Evolutionary conservation across 768 basidiomycete genomes (phyloP).

Genomic region (Exidia glandulosa): DNA sequence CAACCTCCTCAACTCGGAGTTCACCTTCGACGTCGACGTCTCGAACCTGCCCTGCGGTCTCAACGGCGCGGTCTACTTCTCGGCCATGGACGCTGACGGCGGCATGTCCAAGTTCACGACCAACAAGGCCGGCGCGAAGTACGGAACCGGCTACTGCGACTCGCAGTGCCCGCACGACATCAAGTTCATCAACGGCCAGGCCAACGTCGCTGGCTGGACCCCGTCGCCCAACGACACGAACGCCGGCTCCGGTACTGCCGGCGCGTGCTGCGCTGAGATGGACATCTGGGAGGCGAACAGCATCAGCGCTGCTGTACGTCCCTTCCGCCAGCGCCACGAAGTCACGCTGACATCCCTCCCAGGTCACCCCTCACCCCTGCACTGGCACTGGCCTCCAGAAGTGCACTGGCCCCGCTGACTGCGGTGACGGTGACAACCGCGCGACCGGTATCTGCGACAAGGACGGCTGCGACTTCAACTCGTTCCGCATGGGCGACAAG

Average conservation of each 20-base stretch:
- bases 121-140: constrained; percentile 50
- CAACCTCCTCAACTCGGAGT: constrained; percentile 45
- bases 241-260: constrained; percentile 17
- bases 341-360: too few species aligned
- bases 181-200: constrained; percentile 47
- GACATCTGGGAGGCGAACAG: constrained; percentile 25
- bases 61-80: constrained; percentile 53
- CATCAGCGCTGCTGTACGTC: constrained; percentile 14
- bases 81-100: too few species aligned
- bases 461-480: constrained; percentile 54
- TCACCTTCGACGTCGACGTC: constrained; percentile 50
- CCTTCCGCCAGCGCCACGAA: too few species aligned
- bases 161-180: constrained; percentile 48
- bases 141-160: constrained; percentile 55
- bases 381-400: constrained; percentile 26
- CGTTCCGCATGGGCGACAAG: constrained; percentile 39
- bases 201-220: constrained; percentile 19
- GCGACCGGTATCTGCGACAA: constrained; percentile 37
- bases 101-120: constrained; percentile 39
- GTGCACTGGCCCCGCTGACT: constrained; percentile 33
- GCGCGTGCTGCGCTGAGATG: constrained; percentile 24
- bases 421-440: constrained; percentile 26
- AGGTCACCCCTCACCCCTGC: constrained; percentile 39
- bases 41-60: constrained; percentile 47
- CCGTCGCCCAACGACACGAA: constrained; percentile 22